Evolutionary conservation across 768 basidiomycete species (phyloP), one percentile per base, ranked within the genome.

Genomic region (Chlorophyllum brunneum): DNA sequence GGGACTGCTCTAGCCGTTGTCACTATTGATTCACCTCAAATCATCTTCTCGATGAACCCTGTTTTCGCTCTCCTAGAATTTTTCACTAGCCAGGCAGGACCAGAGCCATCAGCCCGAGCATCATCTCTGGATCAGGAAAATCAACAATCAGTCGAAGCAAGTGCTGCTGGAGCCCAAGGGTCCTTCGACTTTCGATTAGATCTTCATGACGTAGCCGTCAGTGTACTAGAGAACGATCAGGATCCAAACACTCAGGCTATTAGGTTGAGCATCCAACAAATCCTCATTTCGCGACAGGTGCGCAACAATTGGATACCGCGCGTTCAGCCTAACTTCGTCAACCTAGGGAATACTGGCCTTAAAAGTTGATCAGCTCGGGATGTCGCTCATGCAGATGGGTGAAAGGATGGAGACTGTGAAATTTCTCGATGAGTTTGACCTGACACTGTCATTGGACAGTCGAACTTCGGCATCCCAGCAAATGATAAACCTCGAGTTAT

Each of bases 311-410:
- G 5, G 6, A 18, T 33, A 10, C 36, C 24, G 41, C 20, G 36
- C 56, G 15, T 6, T 36, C 9, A 42, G n/a, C 7, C 63, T 54
- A 24, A 20, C 38, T n/a, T 9, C 10, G 30, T 48, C 27, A 40
- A 18, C 40, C 18, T 42, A 98, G 91, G 85, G 85, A 5, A 81
- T 92, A 30, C 65, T 91, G 55, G 90, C 94, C 1, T 70, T 98
- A 50, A 92, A 80, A 30, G 72, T 98, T 27, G 82, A 78, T 48
- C 80, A 78, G 26, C 76, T 98, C 7, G 97, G 97, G 18, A 98
- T 99, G 95, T 97, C 93, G 2, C 75, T 99, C 26, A 82, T 85
- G 54, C 78, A 79, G 24, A 98, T 99, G 94, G 91, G 90, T 57
- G 78, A 79, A 57, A 75, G 81, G 40, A 74, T 82, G 0, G 95